Evolutionary conservation across 768 basidiomycete genomes (phyloP).

Genomic region (Nidularia sp.): DNA sequence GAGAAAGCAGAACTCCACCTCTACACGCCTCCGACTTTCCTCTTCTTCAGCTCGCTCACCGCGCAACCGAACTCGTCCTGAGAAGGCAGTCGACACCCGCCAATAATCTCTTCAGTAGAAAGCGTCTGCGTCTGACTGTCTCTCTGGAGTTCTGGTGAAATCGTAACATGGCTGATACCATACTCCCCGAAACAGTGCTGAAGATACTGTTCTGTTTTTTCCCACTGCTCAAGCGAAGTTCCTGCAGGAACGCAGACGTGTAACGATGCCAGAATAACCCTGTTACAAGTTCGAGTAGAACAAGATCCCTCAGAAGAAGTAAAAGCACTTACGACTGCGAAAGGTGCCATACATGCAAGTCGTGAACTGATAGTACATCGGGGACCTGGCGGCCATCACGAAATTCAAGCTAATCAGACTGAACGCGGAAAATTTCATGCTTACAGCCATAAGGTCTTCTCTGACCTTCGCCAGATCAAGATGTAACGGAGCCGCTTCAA

Average conservation of each 20-base stretch:
- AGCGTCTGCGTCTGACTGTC: conserved; percentile 24
- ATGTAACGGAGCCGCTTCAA: conserved; percentile 48
- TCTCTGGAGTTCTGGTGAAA: conserved; percentile 43
- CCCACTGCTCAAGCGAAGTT: conserved; percentile 48
- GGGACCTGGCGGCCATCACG: conserved; percentile 27
- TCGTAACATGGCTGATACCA: conserved; percentile 52
- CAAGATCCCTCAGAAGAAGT: background rate
- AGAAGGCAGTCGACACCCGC: conserved; percentile 29
- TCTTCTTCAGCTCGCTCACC: conserved; percentile 32
- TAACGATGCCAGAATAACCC: conserved; percentile 48
- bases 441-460: conserved; percentile 40
- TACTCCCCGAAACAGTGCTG: conserved; percentile 50
- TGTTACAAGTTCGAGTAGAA: conserved; percentile 7
- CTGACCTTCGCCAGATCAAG: conserved; percentile 45
- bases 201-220: conserved; percentile 40
- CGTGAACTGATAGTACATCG: conserved; percentile 43
- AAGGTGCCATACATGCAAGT: conserved; percentile 53
- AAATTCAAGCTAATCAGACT: background rate
- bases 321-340: conserved; percentile 42
- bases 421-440: conserved; percentile 11
- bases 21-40: conserved; percentile 12
- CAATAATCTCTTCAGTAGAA: conserved; percentile 19
- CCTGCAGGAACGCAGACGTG: conserved; percentile 47
- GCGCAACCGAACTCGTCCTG: conserved; percentile 41
- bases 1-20: background rate